Evolutionary conservation across 108 stramenopile genomes (phyloP).

Genomic region (Cyclotella atomus): DNA sequence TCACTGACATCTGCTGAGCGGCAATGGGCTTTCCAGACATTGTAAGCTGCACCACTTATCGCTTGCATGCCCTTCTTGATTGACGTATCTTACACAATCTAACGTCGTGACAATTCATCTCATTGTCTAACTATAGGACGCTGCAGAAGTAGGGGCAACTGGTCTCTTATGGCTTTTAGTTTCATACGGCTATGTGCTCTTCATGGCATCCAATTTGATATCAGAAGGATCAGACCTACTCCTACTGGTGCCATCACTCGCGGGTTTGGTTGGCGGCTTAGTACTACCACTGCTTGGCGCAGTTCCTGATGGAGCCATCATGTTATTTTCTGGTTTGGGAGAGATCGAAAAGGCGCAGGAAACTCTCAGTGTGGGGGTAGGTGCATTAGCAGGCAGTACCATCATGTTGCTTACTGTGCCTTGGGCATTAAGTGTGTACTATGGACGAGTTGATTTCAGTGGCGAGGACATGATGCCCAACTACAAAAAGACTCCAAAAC

Average conservation of each 20-base stretch:
- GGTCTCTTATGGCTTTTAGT: conserved; percentile 81
- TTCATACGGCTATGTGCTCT: conserved; percentile 94
- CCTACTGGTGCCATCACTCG: conserved; percentile 88
- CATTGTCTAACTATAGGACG: conserved; percentile 18
- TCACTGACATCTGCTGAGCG: too few relatives aligned
- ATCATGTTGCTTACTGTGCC: conserved; percentile 98
- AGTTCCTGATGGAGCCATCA: conserved; percentile 97
- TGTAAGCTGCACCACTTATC: too few relatives aligned
- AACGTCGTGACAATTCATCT: background rate
- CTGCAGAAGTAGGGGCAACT: conserved; percentile 28
- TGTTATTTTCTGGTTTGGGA: conserved; percentile 95
- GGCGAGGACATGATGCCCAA: conserved; percentile 33
- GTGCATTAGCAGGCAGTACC: conserved; percentile 96
- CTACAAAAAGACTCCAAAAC: conserved; percentile 67
- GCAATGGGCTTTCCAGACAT: conserved; percentile 27
- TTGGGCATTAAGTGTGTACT: conserved; percentile 82
- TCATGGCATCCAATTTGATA: conserved; percentile 89
- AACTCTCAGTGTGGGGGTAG: conserved; percentile 93
- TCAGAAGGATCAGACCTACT: conserved; percentile 97
- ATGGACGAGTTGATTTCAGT: conserved; percentile 91
- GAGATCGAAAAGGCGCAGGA: conserved; percentile 80
- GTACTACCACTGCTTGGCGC: conserved; percentile 97
- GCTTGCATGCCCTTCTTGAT: too few relatives aligned
- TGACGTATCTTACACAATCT: background rate
- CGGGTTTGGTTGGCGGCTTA: conserved; percentile 93